Conservation (phyloP, 2,329 filamentous ascomycete genomes). For the Aspergillus novofumigatus region DNA sequence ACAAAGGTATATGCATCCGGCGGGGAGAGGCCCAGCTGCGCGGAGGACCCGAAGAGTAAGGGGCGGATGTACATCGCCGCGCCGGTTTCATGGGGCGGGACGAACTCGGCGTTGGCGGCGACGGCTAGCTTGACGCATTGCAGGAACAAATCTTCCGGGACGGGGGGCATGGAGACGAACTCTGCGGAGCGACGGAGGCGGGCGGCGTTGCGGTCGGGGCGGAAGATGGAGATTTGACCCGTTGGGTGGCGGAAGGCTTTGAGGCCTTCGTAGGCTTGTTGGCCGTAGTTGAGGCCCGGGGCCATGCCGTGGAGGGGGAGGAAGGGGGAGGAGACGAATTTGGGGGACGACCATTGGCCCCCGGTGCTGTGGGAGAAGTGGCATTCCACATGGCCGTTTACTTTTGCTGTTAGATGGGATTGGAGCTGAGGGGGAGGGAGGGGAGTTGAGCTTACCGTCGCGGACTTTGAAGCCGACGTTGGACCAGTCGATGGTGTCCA, state of each 20-base stretch:
- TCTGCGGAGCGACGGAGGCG: conserved; percentile 81
- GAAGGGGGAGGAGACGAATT: conserved; percentile 77
- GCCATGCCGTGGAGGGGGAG: conserved; percentile 93
- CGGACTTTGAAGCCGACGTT: conserved; percentile 90
- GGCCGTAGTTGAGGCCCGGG: conserved; percentile 91
- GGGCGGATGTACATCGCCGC: conserved; percentile 92
- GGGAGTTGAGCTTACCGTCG: conserved; percentile 60
- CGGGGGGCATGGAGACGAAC: conserved; percentile 76
- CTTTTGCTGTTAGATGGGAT: conserved; percentile 42
- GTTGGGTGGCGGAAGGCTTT: conserved; percentile 80
- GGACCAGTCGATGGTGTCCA: conserved; percentile 64
- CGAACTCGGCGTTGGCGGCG: conserved; percentile 80
- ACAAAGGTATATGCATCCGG: conserved; percentile 90
- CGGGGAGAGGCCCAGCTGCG: conserved; percentile 79
- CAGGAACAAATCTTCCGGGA: conserved; percentile 73
- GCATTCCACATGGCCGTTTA: conserved; percentile 91
- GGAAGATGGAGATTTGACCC: conserved; percentile 75
- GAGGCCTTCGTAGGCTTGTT: conserved; percentile 97
- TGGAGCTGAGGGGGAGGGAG: neutral
- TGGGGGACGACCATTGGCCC: conserved; percentile 68
- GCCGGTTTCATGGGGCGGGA: conserved; percentile 83
- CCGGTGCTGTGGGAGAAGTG: conserved; percentile 71
- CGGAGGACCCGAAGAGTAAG: conserved; percentile 78
- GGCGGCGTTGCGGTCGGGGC: conserved; percentile 75
- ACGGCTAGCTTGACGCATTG: conserved; percentile 76